phyloP scores from a whole-genome alignment of 2,329 filamentous ascomycete genomes.

The Trichoderma citrinoviride region DNA sequence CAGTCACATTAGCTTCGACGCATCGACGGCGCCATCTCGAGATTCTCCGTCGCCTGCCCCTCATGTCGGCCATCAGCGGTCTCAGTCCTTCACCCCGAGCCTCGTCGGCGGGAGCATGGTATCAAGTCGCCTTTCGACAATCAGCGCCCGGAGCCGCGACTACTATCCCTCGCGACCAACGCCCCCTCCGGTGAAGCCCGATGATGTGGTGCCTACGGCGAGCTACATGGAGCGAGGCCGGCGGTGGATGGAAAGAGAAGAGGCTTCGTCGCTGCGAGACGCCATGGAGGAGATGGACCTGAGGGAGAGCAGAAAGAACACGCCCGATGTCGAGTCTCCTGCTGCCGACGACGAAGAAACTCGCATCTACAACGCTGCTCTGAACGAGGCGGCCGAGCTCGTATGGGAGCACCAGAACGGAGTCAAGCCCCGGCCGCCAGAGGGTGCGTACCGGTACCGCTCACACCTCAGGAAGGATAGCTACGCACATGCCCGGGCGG shows the following conservation, averaged over 20 bases:
- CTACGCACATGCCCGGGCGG: constrained; percentile 65
- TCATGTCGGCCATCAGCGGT: constrained; percentile 28
- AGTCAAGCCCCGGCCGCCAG: constrained; percentile 51
- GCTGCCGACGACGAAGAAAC: constrained; percentile 51
- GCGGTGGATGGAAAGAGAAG: constrained; percentile 79
- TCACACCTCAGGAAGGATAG: constrained; percentile 68
- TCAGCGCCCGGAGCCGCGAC: constrained; percentile 47
- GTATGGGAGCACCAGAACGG: constrained; percentile 74
- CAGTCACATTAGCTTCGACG: constrained; percentile 35
- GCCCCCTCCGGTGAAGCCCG: constrained; percentile 52
- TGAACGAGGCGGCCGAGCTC: constrained; percentile 74
- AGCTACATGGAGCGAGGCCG: constrained; percentile 72
- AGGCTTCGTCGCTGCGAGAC: constrained; percentile 65
- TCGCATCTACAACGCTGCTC: constrained; percentile 66
- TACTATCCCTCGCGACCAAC: constrained; percentile 48
- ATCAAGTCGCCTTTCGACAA: constrained; percentile 48
- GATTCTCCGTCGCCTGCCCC: constrained; percentile 23
- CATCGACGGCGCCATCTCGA: constrained; percentile 31
- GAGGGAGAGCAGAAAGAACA: constrained; percentile 36
- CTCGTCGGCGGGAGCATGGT: constrained; percentile 45
- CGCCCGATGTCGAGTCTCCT: constrained; percentile 19
- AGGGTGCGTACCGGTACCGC: constrained; percentile 65
- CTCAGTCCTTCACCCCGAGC: constrained; percentile 39
- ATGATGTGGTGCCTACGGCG: constrained; percentile 61
- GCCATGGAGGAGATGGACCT: constrained; percentile 73